These are phyloP conservation scores for Collybia mongolica DNA, from an alignment of 768 basidiomycete species.

Conservation along the genomic window DNA sequence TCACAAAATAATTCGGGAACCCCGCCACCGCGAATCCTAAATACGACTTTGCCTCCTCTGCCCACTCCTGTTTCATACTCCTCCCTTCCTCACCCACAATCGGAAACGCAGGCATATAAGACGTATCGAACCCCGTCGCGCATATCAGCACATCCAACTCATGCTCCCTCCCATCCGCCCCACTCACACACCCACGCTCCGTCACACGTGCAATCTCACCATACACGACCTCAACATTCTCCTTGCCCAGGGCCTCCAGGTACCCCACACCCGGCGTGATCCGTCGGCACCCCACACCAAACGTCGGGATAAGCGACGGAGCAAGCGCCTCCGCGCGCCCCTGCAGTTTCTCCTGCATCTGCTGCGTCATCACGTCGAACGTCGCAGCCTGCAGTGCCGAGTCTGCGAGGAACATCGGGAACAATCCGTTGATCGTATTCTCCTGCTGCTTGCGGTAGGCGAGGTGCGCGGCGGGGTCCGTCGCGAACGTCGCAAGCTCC, in stretches of 20 bases:
- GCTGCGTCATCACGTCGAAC: constrained; percentile 20
- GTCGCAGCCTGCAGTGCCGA: constrained; percentile 29
- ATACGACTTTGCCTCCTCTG: constrained; percentile 26
- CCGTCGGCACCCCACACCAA: constrained; percentile 31
- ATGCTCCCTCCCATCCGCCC: constrained; percentile 24
- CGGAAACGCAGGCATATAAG: constrained; percentile 31
- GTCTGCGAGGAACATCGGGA: constrained; percentile 26
- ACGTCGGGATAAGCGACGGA: constrained; percentile 34
- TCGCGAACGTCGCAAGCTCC: constrained; percentile 37
- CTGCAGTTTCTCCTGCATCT: constrained; percentile 41
- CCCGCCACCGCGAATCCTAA: constrained; percentile 28
- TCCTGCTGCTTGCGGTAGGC: constrained; percentile 43
- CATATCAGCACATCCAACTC: constrained; percentile 34
- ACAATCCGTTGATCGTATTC: constrained; percentile 32
- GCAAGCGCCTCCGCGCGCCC: constrained; percentile 41
- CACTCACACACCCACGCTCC: constrained; percentile 23
- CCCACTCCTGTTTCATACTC: constrained; percentile 29
- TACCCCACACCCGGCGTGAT: constrained; percentile 33
- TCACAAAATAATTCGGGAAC: constrained; percentile 33
- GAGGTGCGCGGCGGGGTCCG: constrained; percentile 35
- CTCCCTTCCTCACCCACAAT: constrained; percentile 24
- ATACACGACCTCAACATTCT: constrained; percentile 29
- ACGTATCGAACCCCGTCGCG: constrained; percentile 36
- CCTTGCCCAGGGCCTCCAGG: constrained; percentile 27
- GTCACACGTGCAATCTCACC: constrained; percentile 27